Evolutionary conservation across 495 filamentous ascomycete species (phyloP), one percentile per base, ranked within the genome.

Genomic region (Lasiosphaeria ovina): DNA sequence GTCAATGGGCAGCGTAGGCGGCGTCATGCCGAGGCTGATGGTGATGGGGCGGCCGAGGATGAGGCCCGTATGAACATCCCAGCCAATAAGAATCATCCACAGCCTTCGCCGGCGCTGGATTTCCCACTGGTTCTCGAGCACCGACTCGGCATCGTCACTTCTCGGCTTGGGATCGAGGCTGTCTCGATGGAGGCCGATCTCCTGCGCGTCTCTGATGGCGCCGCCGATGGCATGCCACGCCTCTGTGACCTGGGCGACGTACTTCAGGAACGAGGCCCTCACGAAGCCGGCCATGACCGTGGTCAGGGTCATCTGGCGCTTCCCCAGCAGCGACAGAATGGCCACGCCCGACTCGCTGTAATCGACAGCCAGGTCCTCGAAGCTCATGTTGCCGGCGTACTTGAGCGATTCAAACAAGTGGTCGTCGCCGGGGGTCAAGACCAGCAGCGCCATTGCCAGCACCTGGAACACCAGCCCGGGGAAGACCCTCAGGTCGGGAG

Each of bases 201-300:
- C 84, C 67, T 86, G 84, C 7, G 80, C 85, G 69, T 88, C 85
- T 45, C 83, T 72, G 53, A 87, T 87, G 9, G 77, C 74, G 34
- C 76, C 71, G 14, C 81, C 83, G 17, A 88, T 74, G 12, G 77
- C 76, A 71, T 88, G 84, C 85, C 84, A 88, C 68, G 77, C 69
- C 55, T 83, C 81, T 0, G 79, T 76, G 14, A 84, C 77, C 68
- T 79, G 71, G 4, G 73, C 81, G 16, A 67, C 72, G 63, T 79
- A 81, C 54, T 83, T 84, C 44, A 83, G 67, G 45, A 77, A 81
- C 5, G 68, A 55, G 4, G 74, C 76, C 57, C 79, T 72, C 16
- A 83, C 51, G 67, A 85, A 86, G 36, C 83, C 84, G 35, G 81
- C 77, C 60, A 85, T 67, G 17, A 87, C 82, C 0, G 78, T 81